Percentiles rank a stretch among this genome's conserved stretches.
Conservation (phyloP, 768 basidiomycete genomes). For the Steccherinum ochraceum region DNA sequence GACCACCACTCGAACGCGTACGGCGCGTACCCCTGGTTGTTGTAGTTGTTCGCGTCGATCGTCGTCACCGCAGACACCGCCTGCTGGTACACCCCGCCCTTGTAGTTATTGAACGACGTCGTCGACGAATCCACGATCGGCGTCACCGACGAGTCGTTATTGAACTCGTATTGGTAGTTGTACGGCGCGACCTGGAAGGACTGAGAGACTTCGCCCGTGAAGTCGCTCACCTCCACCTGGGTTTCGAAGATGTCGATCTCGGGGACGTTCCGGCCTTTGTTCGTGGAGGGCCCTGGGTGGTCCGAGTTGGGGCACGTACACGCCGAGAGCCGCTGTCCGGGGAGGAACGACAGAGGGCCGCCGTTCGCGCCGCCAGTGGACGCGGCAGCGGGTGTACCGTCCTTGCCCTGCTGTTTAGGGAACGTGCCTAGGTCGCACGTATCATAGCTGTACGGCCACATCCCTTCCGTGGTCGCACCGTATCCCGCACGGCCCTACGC, state of each 20-base stretch:
- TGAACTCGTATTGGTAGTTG: constrained; percentile 60
- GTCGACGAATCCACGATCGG: constrained; percentile 43
- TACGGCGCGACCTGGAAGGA: constrained; percentile 78
- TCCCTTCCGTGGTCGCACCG: constrained; percentile 82
- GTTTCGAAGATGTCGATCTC: constrained; percentile 94
- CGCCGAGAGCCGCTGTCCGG: constrained; percentile 80
- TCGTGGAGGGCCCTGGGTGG: constrained; percentile 78
- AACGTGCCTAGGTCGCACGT: constrained; percentile 84
- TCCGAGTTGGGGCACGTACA: constrained; percentile 85
- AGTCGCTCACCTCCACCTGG: constrained; percentile 48
- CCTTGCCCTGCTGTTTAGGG: constrained; percentile 65
- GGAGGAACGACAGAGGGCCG: constrained; percentile 62
- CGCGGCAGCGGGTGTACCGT: constrained; percentile 53
- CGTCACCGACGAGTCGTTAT: constrained; percentile 44
- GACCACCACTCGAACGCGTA: constrained; percentile 83
- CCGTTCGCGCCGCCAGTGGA: constrained; percentile 47
- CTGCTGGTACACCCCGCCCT: constrained; percentile 69
- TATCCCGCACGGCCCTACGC: constrained; percentile 76
- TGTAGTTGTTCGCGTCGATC: constrained; percentile 51
- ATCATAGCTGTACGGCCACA: constrained; percentile 81
- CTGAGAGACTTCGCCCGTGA: constrained; percentile 69
- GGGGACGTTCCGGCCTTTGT: constrained; percentile 68
- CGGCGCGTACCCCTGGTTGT: constrained; percentile 43
- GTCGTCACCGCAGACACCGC: constrained; percentile 61
- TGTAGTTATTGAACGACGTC: constrained; percentile 60